A percentile compares a stretch with the other conserved stretches of the same genome.
These are phyloP conservation scores for Fibroporia radiculosa DNA, from an alignment of 768 basidiomycete species.

Conservation along the genomic window DNA sequence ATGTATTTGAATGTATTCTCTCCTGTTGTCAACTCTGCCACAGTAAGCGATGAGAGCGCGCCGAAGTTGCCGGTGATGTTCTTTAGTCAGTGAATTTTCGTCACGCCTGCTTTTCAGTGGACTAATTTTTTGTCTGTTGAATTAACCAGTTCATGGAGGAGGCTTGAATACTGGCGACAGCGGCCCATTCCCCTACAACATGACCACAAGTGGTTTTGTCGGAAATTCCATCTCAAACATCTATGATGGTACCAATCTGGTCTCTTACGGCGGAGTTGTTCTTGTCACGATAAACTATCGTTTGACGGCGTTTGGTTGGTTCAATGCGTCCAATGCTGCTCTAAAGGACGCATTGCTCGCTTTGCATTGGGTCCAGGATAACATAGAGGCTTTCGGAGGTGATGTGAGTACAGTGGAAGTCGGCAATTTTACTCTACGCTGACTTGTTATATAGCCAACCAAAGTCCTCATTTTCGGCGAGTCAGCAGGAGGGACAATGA, in stretches of 20 bases:
- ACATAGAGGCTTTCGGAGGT: constrained; percentile 8
- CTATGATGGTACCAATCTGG: constrained; percentile 8
- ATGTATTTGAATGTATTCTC: constrained; percentile 6
- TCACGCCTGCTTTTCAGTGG: background rate
- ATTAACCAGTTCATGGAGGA: constrained; percentile 4
- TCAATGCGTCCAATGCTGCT: constrained; percentile 9
- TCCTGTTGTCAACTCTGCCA: constrained; percentile 3
- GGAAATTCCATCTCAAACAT: constrained; percentile 7
- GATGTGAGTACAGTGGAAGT: constrained; percentile 1
- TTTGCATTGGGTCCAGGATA: constrained; percentile 8
- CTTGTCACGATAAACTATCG: constrained; percentile 9
- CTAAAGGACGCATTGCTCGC: constrained; percentile 7
- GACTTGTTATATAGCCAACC: constrained; percentile 1
- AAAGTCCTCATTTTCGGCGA: constrained; percentile 7
- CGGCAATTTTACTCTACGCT: background rate
- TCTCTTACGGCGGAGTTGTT: constrained; percentile 8
- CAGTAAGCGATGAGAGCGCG: background rate
- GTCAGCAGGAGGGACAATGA: constrained; percentile 7
- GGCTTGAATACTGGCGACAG: constrained; percentile 9
- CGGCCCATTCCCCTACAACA: constrained; percentile 8
- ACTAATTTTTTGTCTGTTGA: background rate
- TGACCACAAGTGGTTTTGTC: constrained; percentile 8
- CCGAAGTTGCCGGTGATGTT: constrained; percentile 8
- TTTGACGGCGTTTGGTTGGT: constrained; percentile 7
- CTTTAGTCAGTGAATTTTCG: constrained; percentile 2